A percentile compares a stretch with the other conserved stretches of the same genome.
Evolutionary conservation across 306 rosid species (phyloP).

Genomic region (Prinsepia uniflora): DNA sequence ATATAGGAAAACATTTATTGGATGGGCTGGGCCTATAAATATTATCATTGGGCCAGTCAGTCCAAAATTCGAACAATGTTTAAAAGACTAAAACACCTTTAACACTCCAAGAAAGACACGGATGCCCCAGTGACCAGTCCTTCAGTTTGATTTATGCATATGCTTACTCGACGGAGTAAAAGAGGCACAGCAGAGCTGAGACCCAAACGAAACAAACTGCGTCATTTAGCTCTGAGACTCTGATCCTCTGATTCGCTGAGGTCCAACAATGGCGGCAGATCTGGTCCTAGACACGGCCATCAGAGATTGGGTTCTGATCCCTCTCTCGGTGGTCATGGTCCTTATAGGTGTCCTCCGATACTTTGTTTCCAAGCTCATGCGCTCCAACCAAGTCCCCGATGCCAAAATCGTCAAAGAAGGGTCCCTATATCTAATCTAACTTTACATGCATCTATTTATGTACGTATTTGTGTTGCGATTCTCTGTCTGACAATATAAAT

Average conservation of each 20-base stretch:
- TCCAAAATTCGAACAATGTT: no score
- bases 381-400: constrained; percentile 79
- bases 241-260: background rate
- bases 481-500: background rate
- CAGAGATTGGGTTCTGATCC: constrained; percentile 98
- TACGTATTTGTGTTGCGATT: background rate
- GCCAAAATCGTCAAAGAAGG: constrained; percentile 89
- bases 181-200: background rate
- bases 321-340: constrained; percentile 97
- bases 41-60: no score
- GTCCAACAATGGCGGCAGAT: constrained; percentile 83
- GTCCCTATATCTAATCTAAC: constrained; percentile 30
- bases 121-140: no score
- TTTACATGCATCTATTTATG: background rate
- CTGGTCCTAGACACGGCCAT: constrained; percentile 94
- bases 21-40: no score
- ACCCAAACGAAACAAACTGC: background rate
- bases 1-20: no score
- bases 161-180: no score
- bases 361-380: constrained; percentile 93
- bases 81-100: no score
- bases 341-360: constrained; percentile 94
- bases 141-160: no score
- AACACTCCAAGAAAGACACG: no score
- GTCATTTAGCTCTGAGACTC: background rate